A percentile compares a stretch with the other conserved stretches of the same genome.
Conservation (phyloP, 1,284 basidiomycete genomes). For the Ceratobasidium sp. region DNA sequence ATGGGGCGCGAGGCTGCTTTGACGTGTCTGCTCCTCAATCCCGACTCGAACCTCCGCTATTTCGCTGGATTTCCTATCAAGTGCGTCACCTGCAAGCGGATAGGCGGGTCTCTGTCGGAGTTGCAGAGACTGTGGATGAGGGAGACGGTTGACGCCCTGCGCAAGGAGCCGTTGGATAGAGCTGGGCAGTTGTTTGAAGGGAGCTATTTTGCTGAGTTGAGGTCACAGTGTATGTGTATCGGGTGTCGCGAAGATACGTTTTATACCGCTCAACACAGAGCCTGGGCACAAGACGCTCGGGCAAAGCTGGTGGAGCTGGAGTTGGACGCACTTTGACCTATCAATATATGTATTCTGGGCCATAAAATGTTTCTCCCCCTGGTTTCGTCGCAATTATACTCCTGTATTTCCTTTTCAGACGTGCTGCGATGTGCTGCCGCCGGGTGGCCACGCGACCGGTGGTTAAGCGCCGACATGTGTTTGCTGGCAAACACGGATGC, state of each 20-base stretch:
- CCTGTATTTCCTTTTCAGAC: background rate
- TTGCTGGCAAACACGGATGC: slow-evolving; percentile 29
- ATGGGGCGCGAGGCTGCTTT: slow-evolving; percentile 39
- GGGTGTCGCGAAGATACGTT: slow-evolving; percentile 14
- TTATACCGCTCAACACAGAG: background rate
- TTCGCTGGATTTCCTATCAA: slow-evolving; percentile 36
- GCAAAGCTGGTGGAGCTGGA: slow-evolving; percentile 14
- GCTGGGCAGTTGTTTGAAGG: slow-evolving; percentile 10
- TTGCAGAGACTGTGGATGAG: slow-evolving; percentile 31
- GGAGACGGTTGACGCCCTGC: slow-evolving; percentile 18
- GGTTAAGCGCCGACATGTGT: background rate
- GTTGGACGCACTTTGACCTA: slow-evolving; percentile 22
- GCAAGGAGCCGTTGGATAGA: slow-evolving; percentile 33
- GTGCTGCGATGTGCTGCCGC: background rate
- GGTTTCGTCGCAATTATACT: background rate
- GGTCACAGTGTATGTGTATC: slow-evolving; percentile 13
- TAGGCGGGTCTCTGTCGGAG: slow-evolving; percentile 23
- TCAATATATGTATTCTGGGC: background rate
- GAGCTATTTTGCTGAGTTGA: slow-evolving; percentile 15
- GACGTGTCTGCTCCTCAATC: slow-evolving; percentile 2
- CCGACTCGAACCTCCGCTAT: slow-evolving; percentile 30
- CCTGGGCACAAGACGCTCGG: slow-evolving; percentile 14
- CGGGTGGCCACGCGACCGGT: background rate
- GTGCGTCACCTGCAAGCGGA: slow-evolving; percentile 12
- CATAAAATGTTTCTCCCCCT: background rate